Conservation (phyloP, 441 rosid genomes). For the Erodium trifolium region DNA sequence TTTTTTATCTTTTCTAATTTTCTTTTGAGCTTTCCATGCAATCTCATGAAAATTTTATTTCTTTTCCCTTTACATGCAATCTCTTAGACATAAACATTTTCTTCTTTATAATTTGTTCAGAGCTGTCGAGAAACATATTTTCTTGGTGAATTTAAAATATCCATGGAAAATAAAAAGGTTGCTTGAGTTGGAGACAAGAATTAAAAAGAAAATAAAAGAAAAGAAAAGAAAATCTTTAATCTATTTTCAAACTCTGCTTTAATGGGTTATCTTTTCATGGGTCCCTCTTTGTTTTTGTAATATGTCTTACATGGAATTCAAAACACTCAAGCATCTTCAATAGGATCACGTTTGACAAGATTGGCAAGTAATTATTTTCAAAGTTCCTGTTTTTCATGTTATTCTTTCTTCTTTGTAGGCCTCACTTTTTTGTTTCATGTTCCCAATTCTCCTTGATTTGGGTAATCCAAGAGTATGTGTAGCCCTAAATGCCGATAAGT, state of each 20-base stretch:
- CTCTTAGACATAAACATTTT: neutral
- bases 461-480: too few relatives aligned
- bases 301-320: conserved; percentile 35
- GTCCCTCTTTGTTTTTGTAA: conserved; percentile 29
- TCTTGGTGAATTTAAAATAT: neutral
- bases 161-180: conserved; percentile 26
- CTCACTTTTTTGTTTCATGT: neutral
- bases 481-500: too few relatives aligned
- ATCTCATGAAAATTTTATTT: neutral
- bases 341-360: conserved; percentile 16
- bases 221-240: too few relatives aligned
- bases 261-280: conserved; percentile 35
- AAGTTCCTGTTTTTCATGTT: neutral
- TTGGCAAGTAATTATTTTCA: neutral
- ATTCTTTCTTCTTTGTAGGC: neutral
- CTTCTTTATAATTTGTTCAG: too few relatives aligned
- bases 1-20: neutral
- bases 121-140: too few relatives aligned
- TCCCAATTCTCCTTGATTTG: neutral
- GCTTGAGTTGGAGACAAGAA: conserved; percentile 23
- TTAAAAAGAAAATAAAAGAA: conserved; percentile 6
- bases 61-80: conserved; percentile 1
- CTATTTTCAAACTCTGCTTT: conserved; percentile 31
- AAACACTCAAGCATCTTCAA: conserved; percentile 16
- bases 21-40: neutral